Conservation (phyloP, 2,329 filamentous ascomycete species). For the Paracamarosporium sp. region DNA sequence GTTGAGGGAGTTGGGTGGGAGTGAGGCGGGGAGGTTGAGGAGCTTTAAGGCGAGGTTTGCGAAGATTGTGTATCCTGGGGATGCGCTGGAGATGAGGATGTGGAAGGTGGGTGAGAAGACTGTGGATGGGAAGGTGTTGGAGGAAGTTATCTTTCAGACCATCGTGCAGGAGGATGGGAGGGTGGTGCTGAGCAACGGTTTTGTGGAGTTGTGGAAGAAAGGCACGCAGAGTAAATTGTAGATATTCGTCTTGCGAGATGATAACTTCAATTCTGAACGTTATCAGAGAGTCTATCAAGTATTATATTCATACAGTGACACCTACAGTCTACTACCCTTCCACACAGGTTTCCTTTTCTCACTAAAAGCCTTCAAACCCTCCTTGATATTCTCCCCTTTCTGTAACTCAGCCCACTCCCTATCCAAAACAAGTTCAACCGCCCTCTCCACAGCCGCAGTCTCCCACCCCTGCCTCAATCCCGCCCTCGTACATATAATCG, state of each 20-base stretch:
- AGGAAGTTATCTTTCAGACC: slow-evolving; percentile 51
- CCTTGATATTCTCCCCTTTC: slow-evolving; percentile 51
- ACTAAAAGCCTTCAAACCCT: slow-evolving; percentile 41
- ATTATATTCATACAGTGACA: background rate
- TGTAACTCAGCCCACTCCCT: slow-evolving; percentile 53
- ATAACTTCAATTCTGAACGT: no score
- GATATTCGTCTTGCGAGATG: background rate
- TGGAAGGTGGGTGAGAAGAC: slow-evolving; percentile 46
- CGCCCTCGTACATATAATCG: slow-evolving; percentile 26
- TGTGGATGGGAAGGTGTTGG: slow-evolving; percentile 37
- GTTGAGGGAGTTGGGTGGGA: slow-evolving; percentile 49
- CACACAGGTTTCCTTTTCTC: slow-evolving; percentile 35
- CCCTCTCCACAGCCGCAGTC: slow-evolving; percentile 25
- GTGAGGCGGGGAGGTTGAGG: slow-evolving; percentile 50
- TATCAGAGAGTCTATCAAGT: no score
- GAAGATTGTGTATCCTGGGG: slow-evolving; percentile 56
- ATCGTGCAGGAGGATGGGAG: slow-evolving; percentile 48
- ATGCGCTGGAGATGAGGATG: slow-evolving; percentile 53
- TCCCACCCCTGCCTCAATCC: slow-evolving; percentile 32
- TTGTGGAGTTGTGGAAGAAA: slow-evolving; percentile 13
- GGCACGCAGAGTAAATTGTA: slow-evolving; percentile 6
- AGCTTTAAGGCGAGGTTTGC: slow-evolving; percentile 56
- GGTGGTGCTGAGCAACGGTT: slow-evolving; percentile 38
- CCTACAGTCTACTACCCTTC: slow-evolving; percentile 23
- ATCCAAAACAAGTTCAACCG: slow-evolving; percentile 19